These are phyloP conservation scores for Thuidium tamariscinum DNA, from an alignment of 225 moss, liverwort and hornwort genomes.

Conservation along the genomic window DNA sequence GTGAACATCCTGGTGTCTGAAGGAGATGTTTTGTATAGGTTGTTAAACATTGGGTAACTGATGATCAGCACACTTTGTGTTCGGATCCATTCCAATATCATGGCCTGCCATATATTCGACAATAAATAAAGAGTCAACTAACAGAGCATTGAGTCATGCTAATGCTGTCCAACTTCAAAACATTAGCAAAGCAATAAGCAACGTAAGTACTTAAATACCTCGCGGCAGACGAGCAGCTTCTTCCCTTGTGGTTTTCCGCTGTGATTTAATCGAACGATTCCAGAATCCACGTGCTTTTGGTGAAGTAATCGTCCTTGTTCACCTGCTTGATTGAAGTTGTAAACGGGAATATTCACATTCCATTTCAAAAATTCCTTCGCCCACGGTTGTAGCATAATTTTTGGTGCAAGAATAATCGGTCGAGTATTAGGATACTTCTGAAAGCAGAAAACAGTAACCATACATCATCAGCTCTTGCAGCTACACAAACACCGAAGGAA, in stretches of 20 bases:
- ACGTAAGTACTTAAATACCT: constrained; percentile 14
- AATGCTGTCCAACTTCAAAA: neutral
- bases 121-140: neutral
- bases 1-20: neutral
- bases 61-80: constrained; percentile 39
- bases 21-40: neutral
- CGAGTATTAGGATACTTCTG: constrained; percentile 48
- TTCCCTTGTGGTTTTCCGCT: constrained; percentile 1
- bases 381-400: constrained; percentile 92
- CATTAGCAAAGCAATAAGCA: neutral
- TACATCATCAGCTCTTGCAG: neutral
- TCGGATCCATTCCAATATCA: constrained; percentile 35
- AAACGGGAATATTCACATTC: constrained; percentile 70
- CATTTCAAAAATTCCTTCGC: constrained; percentile 77
- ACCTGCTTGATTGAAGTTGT: constrained; percentile 56
- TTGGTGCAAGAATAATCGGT: constrained; percentile 83
- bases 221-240: constrained; percentile 3
- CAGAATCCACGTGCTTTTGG: constrained; percentile 47
- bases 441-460: neutral
- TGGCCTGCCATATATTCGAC: constrained; percentile 16
- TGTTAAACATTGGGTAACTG: constrained; percentile 38
- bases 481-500: neutral
- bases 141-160: neutral
- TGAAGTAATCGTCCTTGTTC: constrained; percentile 36
- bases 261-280: constrained; percentile 21